A percentile compares a stretch with the other conserved stretches of the same genome.
These are phyloP conservation scores for Lasiosphaeria hispida DNA, from an alignment of 495 filamentous ascomycete species.

Conservation along the genomic window DNA sequence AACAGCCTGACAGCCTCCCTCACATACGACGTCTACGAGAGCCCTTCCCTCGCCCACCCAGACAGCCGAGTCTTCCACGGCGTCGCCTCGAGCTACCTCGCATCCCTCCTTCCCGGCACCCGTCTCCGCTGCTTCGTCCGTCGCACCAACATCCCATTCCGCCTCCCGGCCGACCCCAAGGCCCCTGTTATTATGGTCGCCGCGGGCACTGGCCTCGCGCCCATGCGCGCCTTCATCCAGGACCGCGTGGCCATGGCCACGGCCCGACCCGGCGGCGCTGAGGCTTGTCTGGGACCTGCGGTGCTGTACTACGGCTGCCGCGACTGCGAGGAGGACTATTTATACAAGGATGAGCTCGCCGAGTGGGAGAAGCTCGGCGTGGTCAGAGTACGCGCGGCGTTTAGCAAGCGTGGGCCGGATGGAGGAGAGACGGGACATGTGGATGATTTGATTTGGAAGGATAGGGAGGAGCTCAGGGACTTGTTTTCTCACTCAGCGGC, in stretches of 20 bases:
- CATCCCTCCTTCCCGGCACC: constrained; percentile 53
- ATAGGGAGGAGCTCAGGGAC: constrained; percentile 45
- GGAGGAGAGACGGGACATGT: constrained; percentile 48
- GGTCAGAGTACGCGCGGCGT: constrained; percentile 42
- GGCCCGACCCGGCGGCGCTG: constrained; percentile 23
- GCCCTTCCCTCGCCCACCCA: constrained; percentile 29
- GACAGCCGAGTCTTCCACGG: constrained; percentile 41
- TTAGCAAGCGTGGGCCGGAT: constrained; percentile 17
- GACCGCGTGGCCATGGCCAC: constrained; percentile 53
- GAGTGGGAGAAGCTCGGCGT: constrained; percentile 53
- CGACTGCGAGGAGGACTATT: constrained; percentile 49
- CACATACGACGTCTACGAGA: constrained; percentile 53
- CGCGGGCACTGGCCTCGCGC: constrained; percentile 53
- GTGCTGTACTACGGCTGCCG: constrained; percentile 59
- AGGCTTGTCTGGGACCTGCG: constrained; percentile 34
- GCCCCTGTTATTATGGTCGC: constrained; percentile 63
- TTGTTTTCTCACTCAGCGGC: constrained; percentile 51
- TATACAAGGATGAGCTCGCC: constrained; percentile 53
- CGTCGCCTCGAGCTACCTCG: constrained; percentile 54
- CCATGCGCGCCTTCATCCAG: constrained; percentile 63
- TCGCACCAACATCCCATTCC: constrained; percentile 57
- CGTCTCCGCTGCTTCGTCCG: constrained; percentile 51
- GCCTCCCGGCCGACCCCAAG: constrained; percentile 52
- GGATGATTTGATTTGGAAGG: constrained; percentile 57
- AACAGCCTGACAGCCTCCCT: constrained; percentile 53